Percentiles rank a stretch among this genome's conserved stretches.
phyloP scores from a whole-genome alignment of 805 yeast species.

The Ogataea glucozyma region DNA sequence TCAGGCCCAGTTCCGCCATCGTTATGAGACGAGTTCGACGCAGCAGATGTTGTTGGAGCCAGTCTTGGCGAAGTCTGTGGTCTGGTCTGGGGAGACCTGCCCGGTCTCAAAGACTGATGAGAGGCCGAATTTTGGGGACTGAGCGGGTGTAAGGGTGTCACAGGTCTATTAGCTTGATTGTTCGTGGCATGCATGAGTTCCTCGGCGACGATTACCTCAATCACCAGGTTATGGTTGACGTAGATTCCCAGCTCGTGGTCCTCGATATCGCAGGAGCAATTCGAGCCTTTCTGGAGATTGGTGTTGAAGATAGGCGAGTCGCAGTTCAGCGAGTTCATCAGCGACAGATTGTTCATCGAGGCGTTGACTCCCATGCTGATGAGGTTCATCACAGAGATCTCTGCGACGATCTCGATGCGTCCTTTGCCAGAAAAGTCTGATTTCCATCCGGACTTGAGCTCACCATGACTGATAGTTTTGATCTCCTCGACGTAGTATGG shows the following conservation, averaged over 20 bases:
- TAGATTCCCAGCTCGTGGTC: slow-evolving; percentile 79
- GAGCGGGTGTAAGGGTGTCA: slow-evolving; percentile 22
- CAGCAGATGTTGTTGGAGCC: slow-evolving; percentile 4
- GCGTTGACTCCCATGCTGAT: slow-evolving; percentile 49
- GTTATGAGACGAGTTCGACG: slow-evolving; percentile 17
- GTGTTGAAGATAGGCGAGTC: slow-evolving; percentile 33
- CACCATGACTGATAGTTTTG: slow-evolving; percentile 74
- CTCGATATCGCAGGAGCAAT: slow-evolving; percentile 75
- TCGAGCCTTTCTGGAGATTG: slow-evolving; percentile 38
- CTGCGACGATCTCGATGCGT: slow-evolving; percentile 74
- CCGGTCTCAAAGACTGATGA: background rate
- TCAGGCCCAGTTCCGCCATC: slow-evolving; percentile 37
- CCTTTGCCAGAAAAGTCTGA: slow-evolving; percentile 83
- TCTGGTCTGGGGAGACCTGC: slow-evolving; percentile 23
- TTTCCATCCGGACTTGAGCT: slow-evolving; percentile 91
- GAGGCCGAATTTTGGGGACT: slow-evolving; percentile 10
- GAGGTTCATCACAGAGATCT: slow-evolving; percentile 59
- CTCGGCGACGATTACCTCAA: slow-evolving; percentile 94
- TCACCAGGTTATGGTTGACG: slow-evolving; percentile 73
- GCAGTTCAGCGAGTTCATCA: slow-evolving; percentile 36
- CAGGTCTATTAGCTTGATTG: slow-evolving; percentile 22
- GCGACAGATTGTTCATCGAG: slow-evolving; percentile 28
- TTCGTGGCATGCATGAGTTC: slow-evolving; percentile 54
- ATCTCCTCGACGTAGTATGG: slow-evolving; percentile 66
- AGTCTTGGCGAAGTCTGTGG: background rate